A percentile compares a stretch with the other conserved stretches of the same genome.
Conservation (phyloP, 2,329 filamentous ascomycete species). For the Dissoconium aciculare region DNA sequence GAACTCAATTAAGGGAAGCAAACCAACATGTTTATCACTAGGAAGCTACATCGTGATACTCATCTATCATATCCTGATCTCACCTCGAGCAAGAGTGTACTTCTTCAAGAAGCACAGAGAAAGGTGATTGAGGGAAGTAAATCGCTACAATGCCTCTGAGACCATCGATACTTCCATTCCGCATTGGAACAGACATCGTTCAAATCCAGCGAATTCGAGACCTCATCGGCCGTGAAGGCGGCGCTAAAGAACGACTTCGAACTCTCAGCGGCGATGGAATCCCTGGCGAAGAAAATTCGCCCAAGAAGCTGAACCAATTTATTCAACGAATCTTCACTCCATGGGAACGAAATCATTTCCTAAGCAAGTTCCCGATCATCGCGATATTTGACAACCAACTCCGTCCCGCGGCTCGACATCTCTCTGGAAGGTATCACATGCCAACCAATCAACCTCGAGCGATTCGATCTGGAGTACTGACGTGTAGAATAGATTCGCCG, state of each 20-base stretch:
- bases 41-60: too few species aligned
- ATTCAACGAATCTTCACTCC: conserved; percentile 15
- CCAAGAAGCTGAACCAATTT: conserved; percentile 9
- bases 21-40: too few species aligned
- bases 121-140: too few species aligned
- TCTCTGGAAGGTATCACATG: conserved; percentile 15
- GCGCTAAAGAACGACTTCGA: too few species aligned
- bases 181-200: conserved; percentile 68
- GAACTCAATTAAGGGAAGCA: too few species aligned
- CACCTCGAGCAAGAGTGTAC: too few species aligned
- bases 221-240: conserved; percentile 36
- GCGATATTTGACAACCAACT: too few species aligned
- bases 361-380: conserved; percentile 2
- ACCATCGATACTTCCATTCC: conserved; percentile 50
- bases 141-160: conserved; percentile 30
- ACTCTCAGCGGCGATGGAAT: too few species aligned
- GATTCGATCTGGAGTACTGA: background rate
- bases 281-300: background rate
- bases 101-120: too few species aligned
- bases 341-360: conserved; percentile 15
- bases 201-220: conserved; percentile 48
- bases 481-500: conserved; percentile 28
- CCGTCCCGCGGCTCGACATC: too few species aligned
- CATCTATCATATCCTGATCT: too few species aligned
- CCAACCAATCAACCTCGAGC: too few species aligned